Evolutionary conservation across 352 stramenopile genomes (phyloP).

Genomic region (Phytophthora vignae): DNA sequence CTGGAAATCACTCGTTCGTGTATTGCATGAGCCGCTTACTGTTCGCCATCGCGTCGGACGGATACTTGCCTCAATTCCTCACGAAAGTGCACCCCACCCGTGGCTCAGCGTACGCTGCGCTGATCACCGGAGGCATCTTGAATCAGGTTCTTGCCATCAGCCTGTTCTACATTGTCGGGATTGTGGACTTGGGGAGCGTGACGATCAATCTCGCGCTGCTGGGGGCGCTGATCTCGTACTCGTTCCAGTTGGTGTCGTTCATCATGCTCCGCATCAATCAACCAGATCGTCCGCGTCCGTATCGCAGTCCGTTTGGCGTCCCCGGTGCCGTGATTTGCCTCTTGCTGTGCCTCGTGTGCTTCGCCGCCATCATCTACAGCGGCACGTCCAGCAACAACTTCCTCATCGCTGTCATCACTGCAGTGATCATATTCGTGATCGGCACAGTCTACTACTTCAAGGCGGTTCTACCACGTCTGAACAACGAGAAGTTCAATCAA

Average conservation of each 20-base stretch:
- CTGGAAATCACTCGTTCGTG: conserved; percentile 74
- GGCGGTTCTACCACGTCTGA: conserved; percentile 35
- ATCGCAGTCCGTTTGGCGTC: conserved; percentile 65
- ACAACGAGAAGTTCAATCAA: conserved; percentile 23
- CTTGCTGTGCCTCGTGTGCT: conserved; percentile 49
- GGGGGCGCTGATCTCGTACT: conserved; percentile 68
- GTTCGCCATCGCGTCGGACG: conserved; percentile 71
- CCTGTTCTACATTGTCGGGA: conserved; percentile 69
- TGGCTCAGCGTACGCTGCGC: conserved; percentile 55
- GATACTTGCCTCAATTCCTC: conserved; percentile 62
- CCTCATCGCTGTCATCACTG: conserved; percentile 59
- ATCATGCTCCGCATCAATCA: conserved; percentile 64
- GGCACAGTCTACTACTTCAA: conserved; percentile 57
- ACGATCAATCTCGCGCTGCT: conserved; percentile 76
- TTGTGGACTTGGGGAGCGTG: conserved; percentile 63
- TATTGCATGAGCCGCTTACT: conserved; percentile 74
- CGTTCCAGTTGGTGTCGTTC: conserved; percentile 72
- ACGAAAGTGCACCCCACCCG: conserved; percentile 55
- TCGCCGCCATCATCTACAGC: conserved; percentile 75
- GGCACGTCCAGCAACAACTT: conserved; percentile 65
- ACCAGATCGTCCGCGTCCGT: conserved; percentile 57
- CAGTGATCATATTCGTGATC: conserved; percentile 54
- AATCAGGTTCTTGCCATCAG: conserved; percentile 53
- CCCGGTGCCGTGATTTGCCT: conserved; percentile 58
- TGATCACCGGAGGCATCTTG: conserved; percentile 50